These are phyloP conservation scores for Yarrowia galli DNA, from an alignment of 1,139 yeast genomes.

Conservation along the genomic window DNA sequence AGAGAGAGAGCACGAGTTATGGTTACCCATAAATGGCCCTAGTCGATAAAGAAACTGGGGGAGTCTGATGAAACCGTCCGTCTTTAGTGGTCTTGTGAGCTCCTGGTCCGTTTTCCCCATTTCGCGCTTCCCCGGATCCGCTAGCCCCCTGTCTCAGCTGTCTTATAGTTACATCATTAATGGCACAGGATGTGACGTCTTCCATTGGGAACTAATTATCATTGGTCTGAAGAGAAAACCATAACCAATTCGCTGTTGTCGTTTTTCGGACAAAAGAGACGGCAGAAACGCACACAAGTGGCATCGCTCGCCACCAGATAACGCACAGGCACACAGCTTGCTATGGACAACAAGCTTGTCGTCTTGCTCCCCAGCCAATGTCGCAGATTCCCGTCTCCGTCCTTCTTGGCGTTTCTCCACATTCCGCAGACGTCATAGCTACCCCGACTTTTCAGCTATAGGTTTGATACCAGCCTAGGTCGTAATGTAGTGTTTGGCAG, in stretches of 20 bases:
- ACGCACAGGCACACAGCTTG: not conserved
- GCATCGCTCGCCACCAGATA: not conserved
- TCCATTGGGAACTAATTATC: not conserved
- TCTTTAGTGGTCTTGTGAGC: not conserved
- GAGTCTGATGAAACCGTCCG: not conserved
- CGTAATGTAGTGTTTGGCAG: not conserved
- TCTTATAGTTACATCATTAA: not conserved
- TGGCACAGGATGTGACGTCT: not conserved
- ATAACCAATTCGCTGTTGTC: not conserved
- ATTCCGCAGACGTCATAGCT: constrained; percentile 14
- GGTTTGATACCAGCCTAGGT: not conserved
- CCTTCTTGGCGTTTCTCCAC: constrained; percentile 15
- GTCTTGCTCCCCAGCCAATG: not conserved
- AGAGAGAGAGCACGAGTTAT: constrained; percentile 13
- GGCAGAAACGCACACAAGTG: not conserved
- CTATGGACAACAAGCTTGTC: not conserved
- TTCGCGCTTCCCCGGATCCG: not conserved
- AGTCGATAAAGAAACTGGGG: not conserved
- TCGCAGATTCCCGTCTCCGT: constrained; percentile 8
- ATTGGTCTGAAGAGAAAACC: constrained; percentile 16
- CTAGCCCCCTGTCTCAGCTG: not conserved
- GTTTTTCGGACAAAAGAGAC: not conserved
- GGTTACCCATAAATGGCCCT: not conserved
- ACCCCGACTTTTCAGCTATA: not conserved
- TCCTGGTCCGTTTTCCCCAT: not conserved